Evolutionary conservation across 2,329 filamentous ascomycete genomes (phyloP), one percentile per base, ranked within the genome.

Genomic region (Didymosphaeria variabile): DNA sequence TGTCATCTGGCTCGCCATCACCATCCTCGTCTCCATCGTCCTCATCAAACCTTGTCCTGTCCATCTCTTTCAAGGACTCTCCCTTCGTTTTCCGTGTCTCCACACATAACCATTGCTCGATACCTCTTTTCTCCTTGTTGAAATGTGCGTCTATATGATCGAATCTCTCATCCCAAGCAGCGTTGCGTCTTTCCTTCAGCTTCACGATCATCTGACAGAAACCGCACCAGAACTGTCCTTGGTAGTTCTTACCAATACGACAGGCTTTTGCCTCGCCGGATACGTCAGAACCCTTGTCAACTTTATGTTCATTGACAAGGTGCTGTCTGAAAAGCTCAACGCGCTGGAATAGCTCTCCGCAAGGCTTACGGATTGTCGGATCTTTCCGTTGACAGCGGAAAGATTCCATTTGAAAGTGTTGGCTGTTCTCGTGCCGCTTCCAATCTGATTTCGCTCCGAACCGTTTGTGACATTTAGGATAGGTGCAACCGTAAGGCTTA

Each of bases 371-470:
- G 4, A 58, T 29, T 1, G 50, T 19, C 1, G 57, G 12, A 13
- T 49, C 53, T 1, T 21, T 23, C 6, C 61, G 71, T 32, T 85
- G 82, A 72, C 93, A 97, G 32, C 86, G 87, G 88, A 91, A 97
- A 51, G 85, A 84, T 70, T 93, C 90, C 6, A 86, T 77, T 60
- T 90, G 87, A 62, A 86, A 88, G 74, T 97, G 93, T 71, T 94
- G 91, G 17, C 86, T 88, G 66, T 88, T 90, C 72, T 97, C 94
- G 71, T 97, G 94, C 1, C 94, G 88, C 74, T 96, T 97, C 94
- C 88, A 97, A 77, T 97, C 94, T 61, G 93, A 94, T 74, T 97
- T 97, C 77, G 91, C 94, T n/a, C 94, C 94, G 67, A 97, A 97
- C 0, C 75, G 82, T 72, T 92, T 93, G 52, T 79, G 77, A 71